Percentiles rank a stretch among this genome's conserved stretches.
These are phyloP conservation scores for Sporodiniella umbellata DNA, from an alignment of 371 early-diverging fungal species.

Conservation along the genomic window DNA sequence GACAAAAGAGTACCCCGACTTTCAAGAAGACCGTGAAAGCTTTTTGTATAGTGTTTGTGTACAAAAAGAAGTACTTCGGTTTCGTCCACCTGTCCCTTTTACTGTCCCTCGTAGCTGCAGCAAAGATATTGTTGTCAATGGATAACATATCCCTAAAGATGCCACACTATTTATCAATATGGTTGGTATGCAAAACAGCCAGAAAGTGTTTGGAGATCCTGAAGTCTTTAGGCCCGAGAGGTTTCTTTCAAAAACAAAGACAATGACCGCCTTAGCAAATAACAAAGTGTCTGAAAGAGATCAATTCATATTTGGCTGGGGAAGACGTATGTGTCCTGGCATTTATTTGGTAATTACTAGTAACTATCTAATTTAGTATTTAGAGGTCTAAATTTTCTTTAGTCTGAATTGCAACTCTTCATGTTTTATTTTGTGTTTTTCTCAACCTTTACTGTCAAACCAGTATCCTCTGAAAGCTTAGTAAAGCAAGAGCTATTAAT, in stretches of 20 bases:
- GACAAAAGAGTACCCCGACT: constrained; percentile 11
- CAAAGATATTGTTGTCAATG: constrained; percentile 16
- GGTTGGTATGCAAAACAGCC: constrained; percentile 3
- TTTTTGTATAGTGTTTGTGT: constrained; percentile 18
- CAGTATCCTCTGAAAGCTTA: too few relatives aligned
- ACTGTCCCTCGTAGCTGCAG: constrained; percentile 17
- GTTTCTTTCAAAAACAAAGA: constrained; percentile 1
- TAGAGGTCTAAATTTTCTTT: too few relatives aligned
- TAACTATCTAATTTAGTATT: too few relatives aligned
- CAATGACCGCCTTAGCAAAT: constrained; percentile 1
- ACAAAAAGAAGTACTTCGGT: constrained; percentile 23
- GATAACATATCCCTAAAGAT: constrained; percentile 7
- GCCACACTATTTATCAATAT: constrained; percentile 1
- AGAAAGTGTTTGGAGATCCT: not conserved
- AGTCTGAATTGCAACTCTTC: too few relatives aligned
- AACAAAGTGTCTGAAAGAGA: constrained; percentile 1
- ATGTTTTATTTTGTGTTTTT: too few relatives aligned
- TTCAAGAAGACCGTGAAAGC: constrained; percentile 12
- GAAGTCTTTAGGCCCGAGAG: constrained; percentile 5
- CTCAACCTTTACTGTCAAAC: too few relatives aligned
- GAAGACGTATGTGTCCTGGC: constrained; percentile 12
- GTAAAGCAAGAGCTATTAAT: too few relatives aligned
- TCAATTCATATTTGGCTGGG: constrained; percentile 8
- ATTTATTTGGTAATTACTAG: constrained; percentile 10
- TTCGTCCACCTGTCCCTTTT: constrained; percentile 9